Evolutionary conservation across 768 basidiomycete genomes (phyloP).

Genomic region (Porpolomopsis calyptriformis): DNA sequence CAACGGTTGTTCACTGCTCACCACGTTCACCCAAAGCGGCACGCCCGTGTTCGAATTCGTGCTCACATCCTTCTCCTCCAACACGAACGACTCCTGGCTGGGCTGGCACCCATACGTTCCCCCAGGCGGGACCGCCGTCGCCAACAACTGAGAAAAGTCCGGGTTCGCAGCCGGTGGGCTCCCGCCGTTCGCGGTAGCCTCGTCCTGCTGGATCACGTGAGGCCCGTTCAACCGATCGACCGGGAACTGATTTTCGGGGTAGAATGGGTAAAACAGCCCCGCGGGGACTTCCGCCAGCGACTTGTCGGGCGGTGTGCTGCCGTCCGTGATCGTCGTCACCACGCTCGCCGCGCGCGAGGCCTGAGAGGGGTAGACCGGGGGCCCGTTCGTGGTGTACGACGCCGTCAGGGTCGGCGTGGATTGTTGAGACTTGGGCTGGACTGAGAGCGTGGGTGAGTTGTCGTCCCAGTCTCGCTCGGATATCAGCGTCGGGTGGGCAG

Average conservation of each 20-base stretch:
- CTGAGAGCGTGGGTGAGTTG: slow-evolving; percentile 18
- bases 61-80: slow-evolving; percentile 50
- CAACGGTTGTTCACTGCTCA: too few relatives aligned
- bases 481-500: slow-evolving; percentile 34
- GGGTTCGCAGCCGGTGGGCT: slow-evolving; percentile 2
- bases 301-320: slow-evolving; percentile 30
- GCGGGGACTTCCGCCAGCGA: slow-evolving; percentile 58
- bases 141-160: slow-evolving; percentile 47
- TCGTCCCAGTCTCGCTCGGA: slow-evolving; percentile 48
- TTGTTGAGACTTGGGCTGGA: slow-evolving; percentile 3
- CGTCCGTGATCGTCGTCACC: slow-evolving; percentile 16
- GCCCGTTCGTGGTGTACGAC: slow-evolving; percentile 12
- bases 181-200: slow-evolving; percentile 7
- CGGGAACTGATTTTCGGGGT: slow-evolving; percentile 37
- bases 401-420: slow-evolving; percentile 7
- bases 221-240: slow-evolving; percentile 3
- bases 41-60: slow-evolving; percentile 15
- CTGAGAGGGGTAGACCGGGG: slow-evolving; percentile 25
- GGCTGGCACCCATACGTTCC: slow-evolving; percentile 40
- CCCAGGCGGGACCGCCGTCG: slow-evolving; percentile 46
- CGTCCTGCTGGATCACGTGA: neutral
- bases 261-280: slow-evolving; percentile 70
- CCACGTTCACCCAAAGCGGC: slow-evolving; percentile 32
- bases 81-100: slow-evolving; percentile 54
- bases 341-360: slow-evolving; percentile 31